Evolutionary conservation across 108 stramenopile species (phyloP).

Genomic region (Nitzschia putrida): DNA sequence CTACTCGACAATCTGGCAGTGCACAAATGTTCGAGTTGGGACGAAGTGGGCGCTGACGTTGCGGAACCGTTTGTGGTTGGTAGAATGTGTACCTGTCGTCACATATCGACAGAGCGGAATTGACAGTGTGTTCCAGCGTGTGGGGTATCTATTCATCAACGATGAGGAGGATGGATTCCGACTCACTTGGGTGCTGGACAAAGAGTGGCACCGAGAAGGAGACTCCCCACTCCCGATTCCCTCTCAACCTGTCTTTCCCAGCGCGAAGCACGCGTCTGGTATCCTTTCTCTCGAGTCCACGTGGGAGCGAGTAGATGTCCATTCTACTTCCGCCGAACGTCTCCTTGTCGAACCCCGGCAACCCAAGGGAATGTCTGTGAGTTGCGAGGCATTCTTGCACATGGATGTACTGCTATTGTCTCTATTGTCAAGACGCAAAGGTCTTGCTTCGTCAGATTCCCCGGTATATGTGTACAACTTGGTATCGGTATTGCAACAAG

Average conservation of each 20-base stretch:
- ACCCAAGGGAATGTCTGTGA: constrained; percentile 28
- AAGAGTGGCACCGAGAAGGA: constrained; percentile 6
- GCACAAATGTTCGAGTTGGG: constrained; percentile 56
- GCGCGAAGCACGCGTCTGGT: background rate
- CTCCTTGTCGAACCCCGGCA: background rate
- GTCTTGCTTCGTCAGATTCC: constrained; percentile 36
- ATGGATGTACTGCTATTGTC: constrained; percentile 58
- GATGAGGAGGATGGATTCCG: constrained; percentile 77
- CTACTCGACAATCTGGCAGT: constrained; percentile 29
- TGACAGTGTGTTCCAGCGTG: background rate
- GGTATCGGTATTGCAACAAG: constrained; percentile 43
- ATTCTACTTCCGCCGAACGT: background rate
- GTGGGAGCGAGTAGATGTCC: constrained; percentile 13
- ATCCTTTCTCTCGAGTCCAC: constrained; percentile 15
- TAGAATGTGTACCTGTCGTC: constrained; percentile 34
- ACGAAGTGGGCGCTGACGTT: constrained; percentile 42
- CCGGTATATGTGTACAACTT: constrained; percentile 66
- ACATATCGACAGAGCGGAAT: background rate
- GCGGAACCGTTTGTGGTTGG: constrained; percentile 52
- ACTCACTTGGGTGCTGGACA: constrained; percentile 56
- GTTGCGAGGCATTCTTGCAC: constrained; percentile 51
- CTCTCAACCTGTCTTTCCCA: background rate
- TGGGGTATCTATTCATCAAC: constrained; percentile 65
- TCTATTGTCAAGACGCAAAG: constrained; percentile 44
- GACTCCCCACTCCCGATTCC: background rate